Evolutionary conservation across 169 alveolate species (phyloP), one percentile per base, ranked within the genome.

Genomic region (Eimeria mitis): DNA sequence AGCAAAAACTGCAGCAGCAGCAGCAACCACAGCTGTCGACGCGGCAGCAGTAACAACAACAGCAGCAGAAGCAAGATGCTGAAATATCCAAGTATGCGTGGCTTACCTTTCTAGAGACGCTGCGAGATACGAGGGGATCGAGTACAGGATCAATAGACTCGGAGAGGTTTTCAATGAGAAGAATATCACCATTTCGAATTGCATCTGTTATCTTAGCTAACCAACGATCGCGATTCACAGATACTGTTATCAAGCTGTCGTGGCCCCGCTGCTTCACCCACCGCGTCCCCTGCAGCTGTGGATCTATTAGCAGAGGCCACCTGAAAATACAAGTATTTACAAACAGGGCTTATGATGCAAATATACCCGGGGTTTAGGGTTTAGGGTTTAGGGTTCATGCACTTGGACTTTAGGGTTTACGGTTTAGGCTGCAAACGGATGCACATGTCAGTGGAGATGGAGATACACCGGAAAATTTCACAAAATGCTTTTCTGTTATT

Each of bases 301-400:
- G 99, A 96, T 99, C 99, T 54, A 99, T 98, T 92, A 99, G 97
- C 73, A 99, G 96, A 56, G 99, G 99, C 99, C 99, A 99, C 37
- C 95, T 89, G 81, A 47, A 59, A 19, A 40, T 19, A 28, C 34
- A 19, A 6, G 40, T 9, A 23, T 68, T 31, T 68, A 68, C 76
- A 19, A n/a, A n/a, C n/a, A n/a, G n/a, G n/a, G n/a, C n/a, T n/a
- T n/a, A n/a, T n/a, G n/a, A n/a, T n/a, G n/a, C n/a, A n/a, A n/a
- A n/a, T n/a, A n/a, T n/a, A n/a, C n/a, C n/a, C n/a, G n/a, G n/a
- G n/a, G 75, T 49, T 11, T 49, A 49, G 56, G 11, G 11, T 49
- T 49, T 11, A 49, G 56, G 11, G 56, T 49, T 49, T 49, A 49
- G 56, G 56, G 56, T 5, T 49, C 11, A 11, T 11, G 56, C 56